phyloP scores from a whole-genome alignment of 768 basidiomycete genomes.

The Panaeolus papilionaceus region DNA sequence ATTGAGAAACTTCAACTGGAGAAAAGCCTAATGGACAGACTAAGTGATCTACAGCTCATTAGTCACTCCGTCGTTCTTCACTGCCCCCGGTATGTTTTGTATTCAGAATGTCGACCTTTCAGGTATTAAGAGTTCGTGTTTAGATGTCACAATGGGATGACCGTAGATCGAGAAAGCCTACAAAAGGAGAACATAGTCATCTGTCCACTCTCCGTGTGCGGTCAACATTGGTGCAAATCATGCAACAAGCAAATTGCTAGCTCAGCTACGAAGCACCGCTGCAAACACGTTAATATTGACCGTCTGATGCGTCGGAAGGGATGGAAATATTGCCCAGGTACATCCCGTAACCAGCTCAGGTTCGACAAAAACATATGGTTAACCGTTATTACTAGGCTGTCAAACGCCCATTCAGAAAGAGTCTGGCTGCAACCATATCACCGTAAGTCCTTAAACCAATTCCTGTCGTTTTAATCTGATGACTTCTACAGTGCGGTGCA shows the following conservation, averaged over 20 bases:
- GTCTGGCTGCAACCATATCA: slow-evolving; percentile 65
- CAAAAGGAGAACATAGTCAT: slow-evolving; percentile 43
- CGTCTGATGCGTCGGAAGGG: slow-evolving; percentile 58
- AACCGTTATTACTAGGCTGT: slow-evolving; percentile 39
- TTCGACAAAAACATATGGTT: background rate
- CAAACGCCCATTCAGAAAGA: slow-evolving; percentile 56
- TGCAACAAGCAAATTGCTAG: slow-evolving; percentile 54
- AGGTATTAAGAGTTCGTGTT: background rate
- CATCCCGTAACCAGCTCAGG: slow-evolving; percentile 5
- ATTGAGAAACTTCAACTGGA: slow-evolving; percentile 37
- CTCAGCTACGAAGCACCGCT: slow-evolving; percentile 54
- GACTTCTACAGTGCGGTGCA: slow-evolving; percentile 50
- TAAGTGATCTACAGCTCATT: slow-evolving; percentile 38
- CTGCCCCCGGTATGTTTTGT: slow-evolving; percentile 52
- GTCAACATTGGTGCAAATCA: slow-evolving; percentile 64
- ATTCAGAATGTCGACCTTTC: background rate
- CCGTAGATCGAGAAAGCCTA: slow-evolving; percentile 58
- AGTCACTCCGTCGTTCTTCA: slow-evolving; percentile 40
- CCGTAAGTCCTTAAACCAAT: slow-evolving; percentile 41
- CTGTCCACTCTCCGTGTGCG: slow-evolving; percentile 57
- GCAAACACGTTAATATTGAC: slow-evolving; percentile 63
- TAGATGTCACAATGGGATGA: slow-evolving; percentile 56
- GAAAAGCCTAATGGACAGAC: slow-evolving; percentile 39
- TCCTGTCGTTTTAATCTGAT: slow-evolving; percentile 2
- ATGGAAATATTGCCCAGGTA: slow-evolving; percentile 71